Evolutionary conservation across 2,329 filamentous ascomycete genomes (phyloP), one percentile per base, ranked within the genome.

Genomic region (Claviceps sp.): DNA sequence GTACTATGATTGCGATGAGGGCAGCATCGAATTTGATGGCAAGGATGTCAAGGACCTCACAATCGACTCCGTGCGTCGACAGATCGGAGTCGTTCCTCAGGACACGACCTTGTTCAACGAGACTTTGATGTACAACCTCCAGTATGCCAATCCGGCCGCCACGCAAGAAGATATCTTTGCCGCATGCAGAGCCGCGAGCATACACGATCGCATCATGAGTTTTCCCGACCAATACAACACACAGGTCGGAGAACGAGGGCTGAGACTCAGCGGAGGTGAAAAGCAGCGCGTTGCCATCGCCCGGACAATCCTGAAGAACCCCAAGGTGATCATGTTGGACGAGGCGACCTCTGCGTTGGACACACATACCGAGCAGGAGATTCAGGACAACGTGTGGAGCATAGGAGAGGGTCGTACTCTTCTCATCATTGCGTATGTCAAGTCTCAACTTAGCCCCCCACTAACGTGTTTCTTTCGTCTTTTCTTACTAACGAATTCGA

Each of bases 61-160:
- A 1, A 96, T 97, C 60, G 88, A 96, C 68, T 95, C 89, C n/a
- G 76, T 98, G 52, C 82, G 93, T 58, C 79, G 80, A 54, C 85
- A 90, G 64, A 96, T 98, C 61, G 93, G 93, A 24, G 91, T 98
- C 44, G 93, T 98, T 6, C 93, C 93, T 1, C 93, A 98, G 67
- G 93, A 98, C 62, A 96, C 91, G 4, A 86, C 95, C 5, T 74
- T 96, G 45, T 96, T 96, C 76, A 95, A 95, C 65, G 90, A 95
- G 66, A 85, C 86, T 1, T 72, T 96, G 56, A 93, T 95, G 88
- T 95, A 95, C 71, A 96, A 96, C 63, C 73, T 96, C 55, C 85
- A 83, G 65, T 95, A 96, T 64, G 89, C 90, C 54, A 91, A 91
- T 57, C 86, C 87, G 44, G 68, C 77, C 30, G 88, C 85, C 11